Evolutionary conservation across 306 rosid genomes (phyloP), one percentile per base, ranked within the genome.

Genomic region (Quercus mongolica): DNA sequence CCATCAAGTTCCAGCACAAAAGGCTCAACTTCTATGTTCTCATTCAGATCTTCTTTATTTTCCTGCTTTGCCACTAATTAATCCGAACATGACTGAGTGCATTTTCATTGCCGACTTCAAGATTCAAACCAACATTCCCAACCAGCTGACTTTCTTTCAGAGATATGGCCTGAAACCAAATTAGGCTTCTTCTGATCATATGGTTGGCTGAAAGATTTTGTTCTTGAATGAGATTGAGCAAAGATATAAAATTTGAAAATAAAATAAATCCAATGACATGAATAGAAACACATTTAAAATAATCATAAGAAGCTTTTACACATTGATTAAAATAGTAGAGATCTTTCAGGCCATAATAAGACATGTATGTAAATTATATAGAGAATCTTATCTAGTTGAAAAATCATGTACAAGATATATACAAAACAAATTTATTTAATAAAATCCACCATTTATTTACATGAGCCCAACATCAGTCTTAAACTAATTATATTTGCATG

Each of bases 61-160:
- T 83, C 93, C 69, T 75, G 73, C 74, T 82, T 87, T 64, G 92
- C 89, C n/a, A 88, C 78, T 73, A 87, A 26, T 1, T 72, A 52
- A 26, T 26, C 26, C 1, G 28, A 89, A 95, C 90, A 4, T 87
- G 90, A 85, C 77, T 87, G 4, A 86, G 83, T 80, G 69, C 71
- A 80, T 88, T 89, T 73, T 88, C 88, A 13, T 71, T 69, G 11
- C 63, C 56, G 67, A 80, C 87, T 84, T 87, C 97, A 76, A 91
- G 81, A 85, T 90, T 88, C 86, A 75, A 65, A 73, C 85, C 81
- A 63, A 90, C 90, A 86, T 84, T 87, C 73, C 91, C 89, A 19
- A 92, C 85, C 26, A 95, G 87, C 88, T 91, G 94, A 80, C 82
- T 91, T 84, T 92, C 99, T 88, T 92, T 92, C 75, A 84, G 20